Evolutionary conservation across 345 rosid species (phyloP), one percentile per base, ranked within the genome.

Genomic region (Ailanthus altissimus): DNA sequence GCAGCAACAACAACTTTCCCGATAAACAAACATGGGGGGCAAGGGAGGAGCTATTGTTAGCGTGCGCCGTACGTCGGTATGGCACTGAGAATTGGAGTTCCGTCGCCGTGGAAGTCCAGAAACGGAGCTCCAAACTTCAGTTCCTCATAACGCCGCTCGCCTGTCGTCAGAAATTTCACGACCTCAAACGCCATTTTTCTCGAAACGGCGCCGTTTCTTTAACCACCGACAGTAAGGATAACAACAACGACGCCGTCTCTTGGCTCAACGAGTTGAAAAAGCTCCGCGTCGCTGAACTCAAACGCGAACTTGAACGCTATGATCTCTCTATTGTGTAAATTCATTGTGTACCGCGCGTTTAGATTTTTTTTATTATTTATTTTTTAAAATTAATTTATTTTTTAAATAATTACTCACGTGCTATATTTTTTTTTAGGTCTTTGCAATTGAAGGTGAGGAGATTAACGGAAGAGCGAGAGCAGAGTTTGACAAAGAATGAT

Each of bases 281-380:
- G 62, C 86, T 88, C 67, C 92, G 96, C 20, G 93, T 89, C 40
- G 93, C 85, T 50, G 92, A 91, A 71, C 92, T 91, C 20, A 84
- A 88, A 2, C 89, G 90, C 25, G 93, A 91, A 77, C 88, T 91
- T 79, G 82, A 87, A 67, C 90, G 78, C 72, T 84, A 85, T 71
- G 93, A 85, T 65, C 84, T 79, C 23, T 91, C 87, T 57, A 88
- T 90, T 80, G 84, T 81, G 92, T 90, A 86, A 85, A 7, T 43
- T 45, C 32, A 14, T 8, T 15, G 10, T 54, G 53, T n/a, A 50
- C 8, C 5, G 5, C 28, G 11, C 20, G 25, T 58, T 36, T 10
- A 61, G 32, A 5, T 28, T 28, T 16, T 38, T 64, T 40, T 53
- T 43, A 1, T n/a, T n/a, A 32, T 32, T 43, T 25, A 14, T n/a